Conservation (phyloP, 371 early-diverging fungal species). For the Mucor saturninus region DNA sequence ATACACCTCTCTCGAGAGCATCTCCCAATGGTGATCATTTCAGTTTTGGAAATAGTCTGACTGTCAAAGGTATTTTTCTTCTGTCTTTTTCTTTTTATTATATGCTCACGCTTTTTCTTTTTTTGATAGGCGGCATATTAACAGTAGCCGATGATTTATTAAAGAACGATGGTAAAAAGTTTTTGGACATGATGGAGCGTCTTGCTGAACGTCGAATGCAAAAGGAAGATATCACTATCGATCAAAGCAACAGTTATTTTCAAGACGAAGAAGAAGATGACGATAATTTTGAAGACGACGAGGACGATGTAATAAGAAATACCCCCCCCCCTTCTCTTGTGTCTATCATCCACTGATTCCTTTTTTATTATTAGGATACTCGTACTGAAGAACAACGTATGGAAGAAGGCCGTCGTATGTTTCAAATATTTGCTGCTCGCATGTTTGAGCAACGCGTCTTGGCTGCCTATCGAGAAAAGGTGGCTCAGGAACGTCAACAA, state of each 20-base stretch:
- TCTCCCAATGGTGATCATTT: constrained; percentile 35
- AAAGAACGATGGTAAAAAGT: constrained; percentile 91
- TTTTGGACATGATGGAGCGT: constrained; percentile 93
- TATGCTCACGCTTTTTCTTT: neutral
- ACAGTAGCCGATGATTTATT: constrained; percentile 91
- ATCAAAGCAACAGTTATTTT: constrained; percentile 32
- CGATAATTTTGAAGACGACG: constrained; percentile 64
- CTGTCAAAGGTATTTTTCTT: constrained; percentile 63
- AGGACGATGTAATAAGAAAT: constrained; percentile 30
- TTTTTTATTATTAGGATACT: constrained; percentile 54
- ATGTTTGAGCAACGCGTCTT: constrained; percentile 96
- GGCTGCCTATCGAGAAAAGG: constrained; percentile 90
- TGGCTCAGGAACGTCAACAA: constrained; percentile 81
- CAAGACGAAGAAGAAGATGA: constrained; percentile 64
- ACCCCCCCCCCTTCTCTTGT: no score
- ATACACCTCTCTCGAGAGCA: constrained; percentile 20
- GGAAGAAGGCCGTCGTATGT: constrained; percentile 93
- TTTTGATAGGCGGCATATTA: constrained; percentile 71
- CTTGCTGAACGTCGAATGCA: constrained; percentile 87
- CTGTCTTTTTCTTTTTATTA: constrained; percentile 60
- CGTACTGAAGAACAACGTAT: constrained; percentile 85
- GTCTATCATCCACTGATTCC: no score
- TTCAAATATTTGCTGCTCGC: constrained; percentile 93
- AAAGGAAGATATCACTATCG: constrained; percentile 64
- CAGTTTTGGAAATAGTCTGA: constrained; percentile 69